A percentile compares a stretch with the other conserved stretches of the same genome.
phyloP scores from a whole-genome alignment of 2,329 filamentous ascomycete species.

The Fonsecaea multimorphosa region DNA sequence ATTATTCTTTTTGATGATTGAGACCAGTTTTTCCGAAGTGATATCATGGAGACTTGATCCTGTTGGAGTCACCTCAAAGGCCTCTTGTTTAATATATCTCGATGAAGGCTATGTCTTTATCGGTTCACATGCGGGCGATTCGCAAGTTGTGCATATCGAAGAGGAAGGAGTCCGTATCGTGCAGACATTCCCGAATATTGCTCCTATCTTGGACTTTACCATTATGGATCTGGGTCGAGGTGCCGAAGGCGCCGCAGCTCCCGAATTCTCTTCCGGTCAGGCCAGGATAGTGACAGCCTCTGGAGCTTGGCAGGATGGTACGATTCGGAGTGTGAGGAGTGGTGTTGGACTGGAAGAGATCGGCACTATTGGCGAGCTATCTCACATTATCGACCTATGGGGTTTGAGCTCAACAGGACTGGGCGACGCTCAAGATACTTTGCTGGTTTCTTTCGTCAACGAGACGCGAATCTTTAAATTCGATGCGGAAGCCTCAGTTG shows the following conservation, averaged over 20 bases:
- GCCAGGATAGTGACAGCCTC: conserved; percentile 92
- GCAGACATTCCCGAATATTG: conserved; percentile 82
- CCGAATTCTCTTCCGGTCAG: conserved; percentile 93
- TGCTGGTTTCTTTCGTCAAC: conserved; percentile 80
- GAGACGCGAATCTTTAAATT: conserved; percentile 87
- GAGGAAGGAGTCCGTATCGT: conserved; percentile 69
- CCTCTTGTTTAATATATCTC: conserved; percentile 79
- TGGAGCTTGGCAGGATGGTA: conserved; percentile 87
- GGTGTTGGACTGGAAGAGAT: conserved; percentile 91
- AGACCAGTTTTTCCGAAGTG: conserved; percentile 68
- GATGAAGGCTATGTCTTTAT: conserved; percentile 77
- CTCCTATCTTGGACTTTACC: conserved; percentile 89
- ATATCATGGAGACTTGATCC: conserved; percentile 72
- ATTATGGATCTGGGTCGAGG: conserved; percentile 95
- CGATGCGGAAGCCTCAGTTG: conserved; percentile 74
- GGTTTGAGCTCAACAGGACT: conserved; percentile 63
- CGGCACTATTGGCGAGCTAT: conserved; percentile 79
- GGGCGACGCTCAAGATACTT: conserved; percentile 64
- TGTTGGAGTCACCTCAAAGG: conserved; percentile 73
- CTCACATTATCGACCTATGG: conserved; percentile 75
- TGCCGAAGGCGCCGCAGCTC: conserved; percentile 76
- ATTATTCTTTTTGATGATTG: conserved; percentile 81
- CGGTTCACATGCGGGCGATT: conserved; percentile 91
- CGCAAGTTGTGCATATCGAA: conserved; percentile 74
- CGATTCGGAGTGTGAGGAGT: conserved; percentile 85